Conservation (phyloP, 306 rosid genomes). For the Betula pendula region DNA sequence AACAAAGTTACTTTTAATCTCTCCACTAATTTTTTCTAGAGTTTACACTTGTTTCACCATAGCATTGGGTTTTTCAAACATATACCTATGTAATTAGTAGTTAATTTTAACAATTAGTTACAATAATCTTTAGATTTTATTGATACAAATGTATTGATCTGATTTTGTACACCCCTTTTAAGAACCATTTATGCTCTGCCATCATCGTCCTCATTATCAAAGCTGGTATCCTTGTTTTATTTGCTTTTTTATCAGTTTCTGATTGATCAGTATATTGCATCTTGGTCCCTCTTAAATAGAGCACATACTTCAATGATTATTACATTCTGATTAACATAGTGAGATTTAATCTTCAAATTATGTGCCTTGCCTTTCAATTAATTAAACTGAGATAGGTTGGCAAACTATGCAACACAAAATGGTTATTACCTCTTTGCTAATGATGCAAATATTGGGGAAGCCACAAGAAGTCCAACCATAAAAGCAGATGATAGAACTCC, state of each 20-base stretch:
- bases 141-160: background rate
- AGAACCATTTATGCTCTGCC: background rate
- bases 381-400: constrained; percentile 4
- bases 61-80: background rate
- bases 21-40: background rate
- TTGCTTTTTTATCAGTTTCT: background rate
- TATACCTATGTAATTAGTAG: too few species aligned
- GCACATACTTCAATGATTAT: background rate
- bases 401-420: constrained; percentile 2
- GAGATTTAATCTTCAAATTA: background rate
- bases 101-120: too few species aligned
- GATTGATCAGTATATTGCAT: background rate
- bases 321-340: background rate
- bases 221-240: background rate
- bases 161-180: background rate
- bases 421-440: constrained; percentile 53
- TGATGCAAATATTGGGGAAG: constrained; percentile 70
- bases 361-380: background rate
- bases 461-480: constrained; percentile 73
- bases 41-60: background rate
- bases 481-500: constrained; percentile 70
- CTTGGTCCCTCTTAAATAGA: background rate
- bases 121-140: background rate
- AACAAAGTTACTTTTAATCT: background rate
- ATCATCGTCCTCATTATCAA: background rate